A percentile compares a stretch with the other conserved stretches of the same genome.
Conservation (phyloP, 495 filamentous ascomycete species). For the Penicillium cinerascens region DNA sequence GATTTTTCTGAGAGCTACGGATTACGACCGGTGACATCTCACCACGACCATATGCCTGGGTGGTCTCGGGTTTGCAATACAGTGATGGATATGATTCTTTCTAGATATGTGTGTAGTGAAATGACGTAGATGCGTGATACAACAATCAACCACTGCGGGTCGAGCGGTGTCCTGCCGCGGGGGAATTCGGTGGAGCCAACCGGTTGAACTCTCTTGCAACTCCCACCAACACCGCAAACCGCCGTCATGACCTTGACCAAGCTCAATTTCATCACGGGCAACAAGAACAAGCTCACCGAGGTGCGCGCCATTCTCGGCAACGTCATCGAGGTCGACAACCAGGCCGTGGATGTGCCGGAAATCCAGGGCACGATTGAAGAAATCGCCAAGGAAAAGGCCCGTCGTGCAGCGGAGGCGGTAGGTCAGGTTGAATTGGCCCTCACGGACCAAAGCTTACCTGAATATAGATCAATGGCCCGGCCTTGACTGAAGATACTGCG, state of each 20-base stretch:
- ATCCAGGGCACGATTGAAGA: constrained; percentile 92
- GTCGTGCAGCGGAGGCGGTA: constrained; percentile 56
- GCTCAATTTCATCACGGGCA: constrained; percentile 95
- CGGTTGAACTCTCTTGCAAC: constrained; percentile 2
- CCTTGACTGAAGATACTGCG: constrained; percentile 93
- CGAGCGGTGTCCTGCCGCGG: constrained; percentile 3
- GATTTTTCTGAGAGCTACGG: constrained; percentile 27
- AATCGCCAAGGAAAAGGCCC: constrained; percentile 82
- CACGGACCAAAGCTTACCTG: background rate
- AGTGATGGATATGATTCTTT: constrained; percentile 26
- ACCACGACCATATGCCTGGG: constrained; percentile 18
- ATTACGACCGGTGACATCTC: constrained; percentile 29
- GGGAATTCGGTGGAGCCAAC: constrained; percentile 1
- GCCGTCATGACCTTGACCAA: constrained; percentile 31
- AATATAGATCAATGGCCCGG: constrained; percentile 71
- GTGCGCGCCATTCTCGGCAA: constrained; percentile 79
- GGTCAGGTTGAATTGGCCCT: background rate
- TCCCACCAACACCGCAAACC: background rate
- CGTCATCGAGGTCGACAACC: constrained; percentile 67
- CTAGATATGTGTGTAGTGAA: constrained; percentile 1
- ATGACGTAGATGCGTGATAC: background rate
- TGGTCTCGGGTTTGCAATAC: constrained; percentile 19
- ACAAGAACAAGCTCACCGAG: constrained; percentile 87
- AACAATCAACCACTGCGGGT: background rate
- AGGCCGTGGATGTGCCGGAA: constrained; percentile 75